phyloP scores from a whole-genome alignment of 345 rosid species.

The Kandelia obovata region DNA sequence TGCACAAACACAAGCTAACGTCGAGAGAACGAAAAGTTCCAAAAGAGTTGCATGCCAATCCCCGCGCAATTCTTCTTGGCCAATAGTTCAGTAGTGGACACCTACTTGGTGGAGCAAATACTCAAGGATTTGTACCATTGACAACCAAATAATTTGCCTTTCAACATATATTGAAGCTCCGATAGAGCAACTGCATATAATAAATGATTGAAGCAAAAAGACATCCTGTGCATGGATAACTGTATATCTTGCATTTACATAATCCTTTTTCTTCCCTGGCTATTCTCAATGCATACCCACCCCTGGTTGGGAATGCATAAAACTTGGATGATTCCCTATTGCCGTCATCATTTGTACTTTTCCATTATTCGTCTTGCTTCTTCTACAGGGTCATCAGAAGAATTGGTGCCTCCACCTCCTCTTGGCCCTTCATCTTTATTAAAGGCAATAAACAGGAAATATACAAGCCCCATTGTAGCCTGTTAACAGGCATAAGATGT shows the following conservation, averaged over 20 bases:
- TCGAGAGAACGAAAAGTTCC: too few species aligned
- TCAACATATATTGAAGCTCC: too few species aligned
- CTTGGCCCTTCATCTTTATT: slow-evolving; percentile 70
- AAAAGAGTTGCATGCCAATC: too few species aligned
- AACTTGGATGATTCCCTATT: slow-evolving; percentile 2
- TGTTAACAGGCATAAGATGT: slow-evolving; percentile 27
- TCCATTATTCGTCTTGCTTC: slow-evolving; percentile 96
- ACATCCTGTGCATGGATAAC: neutral
- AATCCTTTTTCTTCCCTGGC: neutral
- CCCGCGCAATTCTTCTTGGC: too few species aligned
- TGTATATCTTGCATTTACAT: neutral
- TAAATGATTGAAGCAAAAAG: neutral
- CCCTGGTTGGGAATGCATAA: neutral
- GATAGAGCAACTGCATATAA: too few species aligned
- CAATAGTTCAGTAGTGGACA: too few species aligned
- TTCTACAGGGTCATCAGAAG: slow-evolving; percentile 50
- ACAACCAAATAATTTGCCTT: too few species aligned
- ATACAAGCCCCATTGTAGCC: slow-evolving; percentile 92
- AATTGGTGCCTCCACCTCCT: slow-evolving; percentile 36
- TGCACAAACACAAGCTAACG: too few species aligned
- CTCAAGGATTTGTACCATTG: too few species aligned
- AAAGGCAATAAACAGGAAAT: slow-evolving; percentile 73
- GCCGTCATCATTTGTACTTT: slow-evolving; percentile 58
- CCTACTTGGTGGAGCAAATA: too few species aligned
- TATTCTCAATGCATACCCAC: neutral